These are phyloP conservation scores for Lipomyces lipofer DNA, from an alignment of 805 yeast species.

Conservation along the genomic window DNA sequence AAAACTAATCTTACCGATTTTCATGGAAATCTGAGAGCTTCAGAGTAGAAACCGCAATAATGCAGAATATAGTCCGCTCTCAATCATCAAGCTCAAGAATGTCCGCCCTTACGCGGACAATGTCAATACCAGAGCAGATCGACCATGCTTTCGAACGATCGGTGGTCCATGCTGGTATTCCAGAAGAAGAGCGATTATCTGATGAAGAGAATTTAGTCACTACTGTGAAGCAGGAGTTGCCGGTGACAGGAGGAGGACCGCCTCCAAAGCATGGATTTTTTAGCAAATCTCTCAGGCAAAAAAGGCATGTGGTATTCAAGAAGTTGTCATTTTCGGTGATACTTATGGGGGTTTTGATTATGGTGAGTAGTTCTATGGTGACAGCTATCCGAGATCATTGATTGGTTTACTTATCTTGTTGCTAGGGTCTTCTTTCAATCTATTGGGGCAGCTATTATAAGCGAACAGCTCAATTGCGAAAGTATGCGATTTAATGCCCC, in stretches of 20 bases:
- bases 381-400: not conserved
- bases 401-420: not conserved
- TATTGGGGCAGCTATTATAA: constrained; percentile 52
- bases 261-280: constrained; percentile 19
- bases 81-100: no score
- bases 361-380: constrained; percentile 4
- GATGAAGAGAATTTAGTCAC: not conserved
- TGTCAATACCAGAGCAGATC: not conserved
- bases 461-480: no score
- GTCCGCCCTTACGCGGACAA: not conserved
- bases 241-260: not conserved
- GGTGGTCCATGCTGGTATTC: not conserved
- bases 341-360: constrained; percentile 12
- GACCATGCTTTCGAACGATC: not conserved
- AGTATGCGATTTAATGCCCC: no score
- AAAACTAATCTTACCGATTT: no score
- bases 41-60: no score
- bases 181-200: no score
- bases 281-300: constrained; percentile 6
- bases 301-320: constrained; percentile 1
- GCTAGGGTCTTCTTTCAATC: constrained; percentile 43
- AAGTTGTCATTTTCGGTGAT: not conserved
- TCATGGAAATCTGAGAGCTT: no score
- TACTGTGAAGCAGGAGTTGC: no score
- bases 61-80: no score